These are phyloP conservation scores for Gloeostereum incarnatum DNA, from an alignment of 768 basidiomycete genomes.

Conservation along the genomic window DNA sequence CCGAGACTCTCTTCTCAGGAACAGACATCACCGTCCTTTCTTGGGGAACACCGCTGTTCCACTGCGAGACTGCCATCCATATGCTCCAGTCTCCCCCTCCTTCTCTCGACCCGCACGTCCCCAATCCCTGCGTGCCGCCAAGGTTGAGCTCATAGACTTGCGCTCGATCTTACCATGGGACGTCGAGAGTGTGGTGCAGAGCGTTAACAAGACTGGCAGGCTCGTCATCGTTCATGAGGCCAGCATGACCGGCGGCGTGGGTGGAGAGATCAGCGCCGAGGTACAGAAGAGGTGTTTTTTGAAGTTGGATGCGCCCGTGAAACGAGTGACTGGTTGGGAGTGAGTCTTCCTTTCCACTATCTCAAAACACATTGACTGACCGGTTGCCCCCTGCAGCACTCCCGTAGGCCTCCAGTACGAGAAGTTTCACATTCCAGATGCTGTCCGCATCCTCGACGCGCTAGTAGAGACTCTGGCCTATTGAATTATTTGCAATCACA, in stretches of 20 bases:
- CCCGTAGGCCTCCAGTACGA: slow-evolving; percentile 82
- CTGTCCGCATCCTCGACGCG: slow-evolving; percentile 74
- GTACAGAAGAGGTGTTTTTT: slow-evolving; percentile 85
- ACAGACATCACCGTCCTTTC: slow-evolving; percentile 83
- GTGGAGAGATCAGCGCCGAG: slow-evolving; percentile 87
- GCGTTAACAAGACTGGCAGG: slow-evolving; percentile 77
- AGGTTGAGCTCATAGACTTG: slow-evolving; percentile 84
- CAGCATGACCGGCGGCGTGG: slow-evolving; percentile 78
- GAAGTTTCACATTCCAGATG: slow-evolving; percentile 88
- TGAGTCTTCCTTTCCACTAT: slow-evolving; percentile 33
- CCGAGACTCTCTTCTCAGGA: slow-evolving; percentile 68
- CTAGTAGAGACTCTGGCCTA: slow-evolving; percentile 77
- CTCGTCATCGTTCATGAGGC: slow-evolving; percentile 92
- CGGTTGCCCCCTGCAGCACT: slow-evolving; percentile 34
- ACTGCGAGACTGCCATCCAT: slow-evolving; percentile 77
- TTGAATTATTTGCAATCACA: slow-evolving; percentile 26
- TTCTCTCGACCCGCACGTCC: slow-evolving; percentile 54
- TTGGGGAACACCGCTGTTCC: slow-evolving; percentile 92
- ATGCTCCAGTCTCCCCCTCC: slow-evolving; percentile 61
- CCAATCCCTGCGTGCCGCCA: slow-evolving; percentile 55
- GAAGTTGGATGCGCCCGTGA: slow-evolving; percentile 81
- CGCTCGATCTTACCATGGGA: slow-evolving; percentile 90
- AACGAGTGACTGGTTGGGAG: slow-evolving; percentile 90
- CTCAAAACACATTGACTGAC: slow-evolving; percentile 1
- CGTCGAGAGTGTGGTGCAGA: slow-evolving; percentile 67